Evolutionary conservation across 2,329 filamentous ascomycete species (phyloP), one percentile per base, ranked within the genome.

Genomic region (Botrytis hyacinthi): DNA sequence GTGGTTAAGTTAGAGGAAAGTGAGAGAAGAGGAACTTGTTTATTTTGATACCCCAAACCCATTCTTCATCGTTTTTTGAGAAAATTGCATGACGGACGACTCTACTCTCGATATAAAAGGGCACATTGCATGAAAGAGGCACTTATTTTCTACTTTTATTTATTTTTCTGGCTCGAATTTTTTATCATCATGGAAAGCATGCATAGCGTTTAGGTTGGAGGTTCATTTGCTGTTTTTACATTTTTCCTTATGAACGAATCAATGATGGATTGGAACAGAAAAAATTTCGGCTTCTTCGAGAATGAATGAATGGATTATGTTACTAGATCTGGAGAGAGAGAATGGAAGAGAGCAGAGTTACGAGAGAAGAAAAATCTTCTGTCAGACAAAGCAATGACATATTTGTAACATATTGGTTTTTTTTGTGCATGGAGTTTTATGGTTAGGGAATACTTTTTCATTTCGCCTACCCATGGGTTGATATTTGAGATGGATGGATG

Each of bases 21-120:
- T 59, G 32, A 67, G 29, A 61, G 54, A 68, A 60, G 59, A 71
- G 42, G 69, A 40, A 54, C 57, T 44, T 72, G 70, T 72, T 73
- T 69, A 70, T 73, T 73, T 70, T 73, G 71, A 73, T 73, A 73
- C 71, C 71, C 71, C 70, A 22, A 46, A 8, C 42, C 29, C 42
- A 57, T 51, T 66, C 59, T 72, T 66, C 60, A 29, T 71, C 37
- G 37, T 72, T 69, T 68, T 57, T 57, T 72, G 42, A 63, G 71
- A 60, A 69, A 68, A 42, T 59, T 68, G 68, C 54, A 63, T 70
- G 54, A 68, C 26, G 40, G 37, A 68, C 51, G 29, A 72, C 71
- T 72, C 71, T 69, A 48, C 70, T 71, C 59, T 65, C 32, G 32
- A 63, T 48, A 57, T 57, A 35, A 69, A 70, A 60, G 57, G 37